Conservation (phyloP, 208 protist genomes). For the Trypanosoma congolense region DNA sequence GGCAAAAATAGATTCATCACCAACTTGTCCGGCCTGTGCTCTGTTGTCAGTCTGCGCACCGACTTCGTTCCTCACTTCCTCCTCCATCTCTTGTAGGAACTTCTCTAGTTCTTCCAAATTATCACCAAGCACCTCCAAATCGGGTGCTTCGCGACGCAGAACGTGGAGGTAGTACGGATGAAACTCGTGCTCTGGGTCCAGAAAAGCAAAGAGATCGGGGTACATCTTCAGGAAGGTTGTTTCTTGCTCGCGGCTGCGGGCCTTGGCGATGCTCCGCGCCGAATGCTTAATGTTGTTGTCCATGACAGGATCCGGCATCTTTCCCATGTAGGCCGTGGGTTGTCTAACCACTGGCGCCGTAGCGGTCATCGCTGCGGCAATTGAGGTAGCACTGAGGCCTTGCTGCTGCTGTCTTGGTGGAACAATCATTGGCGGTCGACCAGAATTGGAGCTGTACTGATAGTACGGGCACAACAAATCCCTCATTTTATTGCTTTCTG, state of each 20-base stretch:
- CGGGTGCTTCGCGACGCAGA: constrained; percentile 60
- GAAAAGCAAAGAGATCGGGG: constrained; percentile 70
- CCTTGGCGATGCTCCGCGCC: constrained; percentile 54
- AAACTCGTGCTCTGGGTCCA: constrained; percentile 78
- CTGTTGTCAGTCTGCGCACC: constrained; percentile 18
- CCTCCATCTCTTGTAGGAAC: constrained; percentile 63
- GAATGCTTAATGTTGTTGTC: constrained; percentile 60
- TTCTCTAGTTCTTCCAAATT: constrained; percentile 74
- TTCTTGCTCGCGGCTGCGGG: constrained; percentile 63
- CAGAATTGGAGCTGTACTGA: constrained; percentile 24
- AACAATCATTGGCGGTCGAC: constrained; percentile 15
- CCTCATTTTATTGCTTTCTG: not conserved
- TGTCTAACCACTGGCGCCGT: constrained; percentile 10
- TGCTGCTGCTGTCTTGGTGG: constrained; percentile 8
- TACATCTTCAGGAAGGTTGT: constrained; percentile 66
- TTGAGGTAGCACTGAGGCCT: not conserved
- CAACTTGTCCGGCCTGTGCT: constrained; percentile 5
- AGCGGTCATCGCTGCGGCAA: not conserved
- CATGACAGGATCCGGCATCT: constrained; percentile 54
- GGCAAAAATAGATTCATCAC: not conserved
- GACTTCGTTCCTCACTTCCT: constrained; percentile 56
- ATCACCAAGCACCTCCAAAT: constrained; percentile 82
- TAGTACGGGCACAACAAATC: constrained; percentile 28
- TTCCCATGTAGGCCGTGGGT: constrained; percentile 53
- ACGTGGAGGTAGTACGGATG: constrained; percentile 88